Base-by-base conservation (phyloP, 2,329 filamentous ascomycete genomes). In the Cladosporium sp. region DNA sequence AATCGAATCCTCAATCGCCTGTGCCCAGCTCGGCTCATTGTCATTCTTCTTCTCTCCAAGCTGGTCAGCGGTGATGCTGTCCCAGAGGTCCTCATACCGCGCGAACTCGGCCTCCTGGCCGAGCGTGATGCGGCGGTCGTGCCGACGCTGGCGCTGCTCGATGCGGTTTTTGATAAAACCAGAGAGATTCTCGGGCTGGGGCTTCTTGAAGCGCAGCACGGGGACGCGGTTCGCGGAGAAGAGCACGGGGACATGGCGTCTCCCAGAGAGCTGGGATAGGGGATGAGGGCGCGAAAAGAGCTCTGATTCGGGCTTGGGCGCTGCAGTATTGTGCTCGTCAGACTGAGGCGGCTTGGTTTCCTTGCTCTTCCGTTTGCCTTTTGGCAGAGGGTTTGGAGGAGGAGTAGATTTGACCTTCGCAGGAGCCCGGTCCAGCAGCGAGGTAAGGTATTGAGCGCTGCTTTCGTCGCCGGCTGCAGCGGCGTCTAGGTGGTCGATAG, bases 181-280 rank as follows among this genome's bases (percentile, higher is more conserved):
- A n/a, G 75, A 78, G 16, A 91, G 68, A n/a, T 69, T 68, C 0
- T 65, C 63, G 2, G 84, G 78, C 66, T 90, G 84, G 4, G 83
- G 83, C 66, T 86, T 87, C 56, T 72, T 76, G 42, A 85, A 68
- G 34, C 87, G 81, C 28, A 92, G 66, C 61, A 90, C 85, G 0
- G 85, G 80, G 19, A 83, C 68, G 22, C 75, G 76, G 33, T 51
- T 52, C 2, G 82, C 75, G 3, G 78, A 76, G 32, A 78, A 71
- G 1, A 89, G 63, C 1, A 71, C 70, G 1, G 87, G 87, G 2
- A 88, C 74, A 43, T 78, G 74, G 18, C 85, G 77, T 6, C 68
- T 69, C 9, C 77, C 78, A 10, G 69, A 69, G 1, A 87, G 57
- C 38, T 63, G 43, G 9, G 63, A 55, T 31, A 61, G 53, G 2